Base-by-base conservation (phyloP, 2,329 filamentous ascomycete species). In the Cladophialophora chaetospira region DNA sequence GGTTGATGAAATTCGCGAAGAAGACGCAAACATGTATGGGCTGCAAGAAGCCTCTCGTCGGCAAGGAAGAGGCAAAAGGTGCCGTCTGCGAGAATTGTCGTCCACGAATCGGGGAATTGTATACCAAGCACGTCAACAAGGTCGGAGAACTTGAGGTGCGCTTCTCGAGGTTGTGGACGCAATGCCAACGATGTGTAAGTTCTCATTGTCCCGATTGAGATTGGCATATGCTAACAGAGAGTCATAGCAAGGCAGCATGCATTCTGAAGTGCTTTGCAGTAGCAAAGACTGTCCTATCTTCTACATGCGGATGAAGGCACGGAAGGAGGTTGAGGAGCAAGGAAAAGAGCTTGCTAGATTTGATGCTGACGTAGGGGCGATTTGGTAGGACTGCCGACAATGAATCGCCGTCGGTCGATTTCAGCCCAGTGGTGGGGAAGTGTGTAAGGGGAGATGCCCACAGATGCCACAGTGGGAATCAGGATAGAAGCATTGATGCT, bases 251-350 rank as follows among this genome's bases (percentile, higher is more conserved):
- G 94, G 92, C 53, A 97, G 91, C 77, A 88, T 99, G 82, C 94
- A 99, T 76, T 94, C 91, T 72, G 94, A 99, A 73, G 95, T 99
- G 53, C 97, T 99, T 66, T 99, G 94, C 78, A 92, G 88, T 62
- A 93, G 88, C 71, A 89, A 91, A 72, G 94, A 99, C 77, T 99
- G 94, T 71, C 94, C 94, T 1, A 99, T 99, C 69, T 99, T 99
- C 74, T 99, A 99, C 73, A 99, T 99, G 94, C 86, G 94, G 3
- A 99, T 99, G 94, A 99, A 99, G 81, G 93, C 93, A 28, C 96
- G 97, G 82, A 99, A 99, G 79, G 94, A 99, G 72, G 86, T 97
- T 35, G 93, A 97, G 73, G 94, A 99, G 76, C 88, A 87, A 1
- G 91, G 92, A 55, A 95, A 91, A 76, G 94, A 99, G 73, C 74